Base-by-base conservation (phyloP, 2,329 filamentous ascomycete species). In the Zasmidium cellare region DNA sequence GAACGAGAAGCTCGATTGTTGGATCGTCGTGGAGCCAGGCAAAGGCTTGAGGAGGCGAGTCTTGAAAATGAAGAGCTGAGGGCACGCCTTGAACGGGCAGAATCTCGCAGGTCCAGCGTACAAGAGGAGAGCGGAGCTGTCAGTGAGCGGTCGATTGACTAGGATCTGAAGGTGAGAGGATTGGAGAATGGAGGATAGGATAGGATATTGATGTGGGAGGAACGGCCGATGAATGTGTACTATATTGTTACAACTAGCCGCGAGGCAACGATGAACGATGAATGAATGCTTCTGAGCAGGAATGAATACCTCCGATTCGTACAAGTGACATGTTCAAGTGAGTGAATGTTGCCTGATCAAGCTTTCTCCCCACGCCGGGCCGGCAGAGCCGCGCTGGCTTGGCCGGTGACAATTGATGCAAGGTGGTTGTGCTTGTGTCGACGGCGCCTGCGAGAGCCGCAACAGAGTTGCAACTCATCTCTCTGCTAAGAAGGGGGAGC, bases 1-100 rank as follows among this genome's bases (percentile, higher is more conserved):
- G 94, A 99, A 77, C 80, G 94, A 14, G 94, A 97, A 74, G 92
- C 87, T 1, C 80, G 94, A 46, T 79, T 96, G 53, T 79, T 96
- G 57, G 94, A 99, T 75, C 85, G 94, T 2, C 88, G 84, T 49
- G 92, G 91, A 22, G 93, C 93, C 24, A 80, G 90, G 55, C 89
- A 92, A 76, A 80, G 93, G 53, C 76, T 96, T 0, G 87, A 91
- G 58, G 89, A 92, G 60, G 82, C 88, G n/a, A 84, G 87, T 70
- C 79, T 82, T 54, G 88, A 92, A 76, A 91, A 91, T 69, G 83
- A 87, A 64, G 85, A 89, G 64, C 75, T 94, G 59, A 80, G 84
- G 57, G 81, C 82, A 16, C 82, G 87, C 74, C 76, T 92, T 57
- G 87, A 86, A 67, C 73, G 82, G 59, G 84, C 85, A 68, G 76